phyloP scores from a whole-genome alignment of 495 filamentous ascomycete species.

The Cladorrhinum samala region DNA sequence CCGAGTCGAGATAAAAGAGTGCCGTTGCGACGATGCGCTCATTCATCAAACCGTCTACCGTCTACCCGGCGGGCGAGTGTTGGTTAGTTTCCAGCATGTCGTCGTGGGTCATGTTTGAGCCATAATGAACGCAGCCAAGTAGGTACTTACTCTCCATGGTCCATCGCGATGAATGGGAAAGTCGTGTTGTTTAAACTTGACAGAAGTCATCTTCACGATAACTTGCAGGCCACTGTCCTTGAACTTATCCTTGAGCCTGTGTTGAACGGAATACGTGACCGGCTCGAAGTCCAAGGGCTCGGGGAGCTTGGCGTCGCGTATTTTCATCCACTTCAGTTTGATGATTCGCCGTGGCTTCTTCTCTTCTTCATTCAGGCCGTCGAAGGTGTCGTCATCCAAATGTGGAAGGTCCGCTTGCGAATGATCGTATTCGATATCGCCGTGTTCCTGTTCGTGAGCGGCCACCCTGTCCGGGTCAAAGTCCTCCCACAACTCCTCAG shows the following conservation, averaged over 20 bases:
- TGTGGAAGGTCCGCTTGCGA: too few relatives aligned
- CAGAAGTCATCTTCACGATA: constrained; percentile 59
- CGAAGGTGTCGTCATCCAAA: neutral
- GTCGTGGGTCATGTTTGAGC: too few relatives aligned
- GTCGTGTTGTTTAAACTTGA: constrained; percentile 51
- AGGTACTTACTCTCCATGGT: constrained; percentile 30
- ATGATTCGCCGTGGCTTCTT: neutral
- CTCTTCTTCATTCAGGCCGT: neutral
- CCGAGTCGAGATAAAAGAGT: constrained; percentile 54
- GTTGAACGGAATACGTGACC: constrained; percentile 29
- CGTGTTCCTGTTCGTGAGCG: neutral
- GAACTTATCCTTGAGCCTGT: constrained; percentile 31
- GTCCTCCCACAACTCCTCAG: constrained; percentile 6
- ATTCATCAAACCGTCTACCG: constrained; percentile 52
- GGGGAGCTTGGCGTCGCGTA: constrained; percentile 20
- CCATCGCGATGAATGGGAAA: constrained; percentile 26
- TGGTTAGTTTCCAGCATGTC: too few relatives aligned
- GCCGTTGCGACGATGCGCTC: constrained; percentile 54
- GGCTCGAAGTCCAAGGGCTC: constrained; percentile 8
- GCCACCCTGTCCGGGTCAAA: neutral
- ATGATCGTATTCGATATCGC: neutral
- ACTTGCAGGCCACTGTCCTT: constrained; percentile 47
- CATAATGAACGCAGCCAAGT: constrained; percentile 37
- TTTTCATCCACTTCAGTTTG: constrained; percentile 31
- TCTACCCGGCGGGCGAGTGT: constrained; percentile 28